Base-by-base conservation (phyloP, 1,284 basidiomycete genomes). In the Cryptococcus jaspeensis region DNA sequence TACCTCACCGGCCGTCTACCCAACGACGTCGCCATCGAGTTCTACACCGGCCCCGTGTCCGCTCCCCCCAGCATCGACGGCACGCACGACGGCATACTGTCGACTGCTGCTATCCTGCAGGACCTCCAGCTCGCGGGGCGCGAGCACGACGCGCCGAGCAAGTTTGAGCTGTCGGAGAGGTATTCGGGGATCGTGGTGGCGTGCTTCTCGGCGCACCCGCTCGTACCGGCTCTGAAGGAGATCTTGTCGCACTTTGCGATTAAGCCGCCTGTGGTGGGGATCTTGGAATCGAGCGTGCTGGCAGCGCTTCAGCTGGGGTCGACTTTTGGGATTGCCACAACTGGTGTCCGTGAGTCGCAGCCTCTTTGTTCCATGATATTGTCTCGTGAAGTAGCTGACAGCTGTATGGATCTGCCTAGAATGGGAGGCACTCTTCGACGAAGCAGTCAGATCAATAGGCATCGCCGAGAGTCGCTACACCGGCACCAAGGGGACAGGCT, bases 281-380 rank as follows among this genome's bases (percentile, higher is more conserved):
- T 62, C 23, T 2, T 62, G 44, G 60, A 62, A 28, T 43, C 56
- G 20, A 46, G 50, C 39, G 53, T 62, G 1, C 16, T 44, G 12
- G 35, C 32, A 16, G 60, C 60, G 3, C 20, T 62, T 20, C 50
- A 51, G 36, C 46, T 56, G 13, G 56, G 53, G 11, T 22, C 45
- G 15, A 59, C 50, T 15, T 58, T 62, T 36, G 60, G 60, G 4
- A 62, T 62, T n/a, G 60, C 56, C 35, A 62, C 60, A 20, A 62
- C 60, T 4, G 60, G 60, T 23, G 32, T 40, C 32, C 53, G 60
- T 62, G 45, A 58, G 60, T 55, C 5, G 9, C 20, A 5, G 28
- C 7, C 36, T 41, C 28, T 32, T 32, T 32, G 28, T 32, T 32
- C 28, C 28, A 32, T 35, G 11, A n/a, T n/a, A n/a, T n/a, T n/a